Base-by-base conservation (phyloP, 352 stramenopile genomes). In the Blastocystis sp. region DNA sequence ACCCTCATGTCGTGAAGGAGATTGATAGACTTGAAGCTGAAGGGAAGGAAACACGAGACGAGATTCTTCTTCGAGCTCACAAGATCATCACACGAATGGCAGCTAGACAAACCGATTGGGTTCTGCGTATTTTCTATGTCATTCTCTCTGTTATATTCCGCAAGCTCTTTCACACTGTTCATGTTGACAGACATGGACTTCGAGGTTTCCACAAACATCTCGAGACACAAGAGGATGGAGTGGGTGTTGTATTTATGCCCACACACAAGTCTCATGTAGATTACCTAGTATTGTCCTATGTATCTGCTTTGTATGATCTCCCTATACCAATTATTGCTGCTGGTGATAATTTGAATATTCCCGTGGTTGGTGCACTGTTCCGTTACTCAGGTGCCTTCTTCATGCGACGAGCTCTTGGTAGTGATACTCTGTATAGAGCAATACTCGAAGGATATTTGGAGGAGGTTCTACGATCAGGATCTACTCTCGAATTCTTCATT, bases 261-360 rank as follows among this genome's bases (percentile, higher is more conserved):
- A 95, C 93, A 32, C 93, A 96, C 89, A 93, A 94, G 89, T 93
- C 90, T 46, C 93, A 96, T 74, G 87, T 96, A 75, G 93, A 96
- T 88, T 96, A 95, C 86, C 88, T 96, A 37, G 93, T 96, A 78
- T 92, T 96, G 86, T 95, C 92, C 78, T 96, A 95, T 88, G 77
- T 95, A 66, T 94, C 91, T 89, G 95, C 94, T 71, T 91, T 91
- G 5, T 95, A 95, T 85, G 92, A 93, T 73, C 91, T 96, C 59
- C 92, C 92, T 14, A 71, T 90, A 2, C 93, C 92, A 0, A 91
- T 92, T 37, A 95, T 95, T 86, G 92, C 92, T 0, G 92, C 93
- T 0, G 93, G 93, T 0, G 93, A 95, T 90, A 95, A 96, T 89
- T 81, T 95, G 43, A 92, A 95, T 66, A 71, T 96, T 24, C 92